phyloP scores from a whole-genome alignment of 2,329 filamentous ascomycete genomes.

The Incumbomyces lentus region DNA sequence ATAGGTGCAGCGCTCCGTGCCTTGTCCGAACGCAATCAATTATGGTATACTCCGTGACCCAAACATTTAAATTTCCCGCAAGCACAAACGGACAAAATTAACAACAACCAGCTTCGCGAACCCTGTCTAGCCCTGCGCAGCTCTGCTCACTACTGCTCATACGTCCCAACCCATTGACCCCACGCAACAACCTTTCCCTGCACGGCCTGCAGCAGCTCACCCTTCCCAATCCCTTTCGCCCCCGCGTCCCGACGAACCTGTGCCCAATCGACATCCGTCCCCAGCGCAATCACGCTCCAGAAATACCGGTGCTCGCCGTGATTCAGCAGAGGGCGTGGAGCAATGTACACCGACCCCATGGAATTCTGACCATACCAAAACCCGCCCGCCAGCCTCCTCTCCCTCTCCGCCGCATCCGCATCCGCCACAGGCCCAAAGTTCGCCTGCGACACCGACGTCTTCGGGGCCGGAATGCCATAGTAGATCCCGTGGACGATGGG shows the following conservation, averaged over 20 bases:
- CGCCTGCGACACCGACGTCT: slow-evolving; percentile 11
- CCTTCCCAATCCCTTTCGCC: slow-evolving; percentile 17
- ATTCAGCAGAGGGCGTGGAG: slow-evolving; percentile 23
- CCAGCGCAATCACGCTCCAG: slow-evolving; percentile 25
- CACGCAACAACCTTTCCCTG: slow-evolving; percentile 25
- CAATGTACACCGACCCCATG: slow-evolving; percentile 20
- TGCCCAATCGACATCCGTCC: slow-evolving; percentile 19
- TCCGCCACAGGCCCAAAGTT: slow-evolving; percentile 11
- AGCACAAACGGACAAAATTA: too few species aligned
- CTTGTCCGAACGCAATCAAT: too few species aligned
- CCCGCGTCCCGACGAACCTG: not conserved
- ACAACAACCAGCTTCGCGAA: too few species aligned
- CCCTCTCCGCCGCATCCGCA: not conserved
- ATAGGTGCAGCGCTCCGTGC: too few species aligned
- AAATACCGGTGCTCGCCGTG: slow-evolving; percentile 27
- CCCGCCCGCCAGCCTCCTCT: slow-evolving; percentile 17
- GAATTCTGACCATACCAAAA: slow-evolving; percentile 25
- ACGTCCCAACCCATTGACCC: slow-evolving; percentile 26
- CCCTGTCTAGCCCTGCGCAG: too few species aligned
- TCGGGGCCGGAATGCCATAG: slow-evolving; percentile 24
- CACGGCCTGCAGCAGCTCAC: slow-evolving; percentile 23
- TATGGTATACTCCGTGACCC: too few species aligned
- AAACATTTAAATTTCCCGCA: too few species aligned
- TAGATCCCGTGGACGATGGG: slow-evolving; percentile 24
- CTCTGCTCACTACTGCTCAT: slow-evolving; percentile 15